These are phyloP conservation scores for Pezicula radicicola DNA, from an alignment of 2,329 filamentous ascomycete species.

Conservation along the genomic window DNA sequence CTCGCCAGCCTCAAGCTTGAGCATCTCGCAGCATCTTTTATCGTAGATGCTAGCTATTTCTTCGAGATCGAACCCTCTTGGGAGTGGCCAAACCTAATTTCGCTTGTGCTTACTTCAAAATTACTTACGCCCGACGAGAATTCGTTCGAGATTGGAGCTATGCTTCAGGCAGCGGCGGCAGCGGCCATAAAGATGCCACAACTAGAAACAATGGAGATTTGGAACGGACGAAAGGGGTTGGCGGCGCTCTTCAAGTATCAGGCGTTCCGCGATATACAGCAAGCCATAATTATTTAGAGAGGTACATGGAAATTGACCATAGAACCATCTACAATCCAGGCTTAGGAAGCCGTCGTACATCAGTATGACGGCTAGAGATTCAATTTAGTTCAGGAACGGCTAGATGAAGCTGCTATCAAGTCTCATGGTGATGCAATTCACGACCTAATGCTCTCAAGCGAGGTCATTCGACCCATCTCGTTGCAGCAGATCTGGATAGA, in stretches of 20 bases:
- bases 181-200: slow-evolving; percentile 19
- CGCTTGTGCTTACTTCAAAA: slow-evolving; percentile 17
- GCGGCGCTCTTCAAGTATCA: slow-evolving; percentile 18
- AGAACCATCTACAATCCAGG: slow-evolving; percentile 14
- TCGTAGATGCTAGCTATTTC: slow-evolving; percentile 18
- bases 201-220: slow-evolving; percentile 19
- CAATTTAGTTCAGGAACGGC: slow-evolving; percentile 14
- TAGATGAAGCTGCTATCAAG: slow-evolving; percentile 13
- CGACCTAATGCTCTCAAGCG: slow-evolving; percentile 12
- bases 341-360: slow-evolving; percentile 19
- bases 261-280: slow-evolving; percentile 8
- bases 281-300: slow-evolving; percentile 19
- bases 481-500: slow-evolving; percentile 18
- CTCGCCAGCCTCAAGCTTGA: slow-evolving; percentile 15
- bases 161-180: slow-evolving; percentile 15
- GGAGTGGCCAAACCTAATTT: slow-evolving; percentile 17
- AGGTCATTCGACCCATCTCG: slow-evolving; percentile 16
- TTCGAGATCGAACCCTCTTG: slow-evolving; percentile 17
- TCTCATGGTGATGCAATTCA: slow-evolving; percentile 22
- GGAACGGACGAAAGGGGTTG: slow-evolving; percentile 17
- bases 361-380: slow-evolving; percentile 12
- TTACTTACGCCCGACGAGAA: slow-evolving; percentile 22
- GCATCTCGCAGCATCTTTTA: slow-evolving; percentile 16
- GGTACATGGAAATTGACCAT: slow-evolving; percentile 23
- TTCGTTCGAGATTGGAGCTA: slow-evolving; percentile 8